A percentile compares a stretch with the other conserved stretches of the same genome.
phyloP scores from a whole-genome alignment of 257 asterid species.

The Thymus quinquecostatus region DNA sequence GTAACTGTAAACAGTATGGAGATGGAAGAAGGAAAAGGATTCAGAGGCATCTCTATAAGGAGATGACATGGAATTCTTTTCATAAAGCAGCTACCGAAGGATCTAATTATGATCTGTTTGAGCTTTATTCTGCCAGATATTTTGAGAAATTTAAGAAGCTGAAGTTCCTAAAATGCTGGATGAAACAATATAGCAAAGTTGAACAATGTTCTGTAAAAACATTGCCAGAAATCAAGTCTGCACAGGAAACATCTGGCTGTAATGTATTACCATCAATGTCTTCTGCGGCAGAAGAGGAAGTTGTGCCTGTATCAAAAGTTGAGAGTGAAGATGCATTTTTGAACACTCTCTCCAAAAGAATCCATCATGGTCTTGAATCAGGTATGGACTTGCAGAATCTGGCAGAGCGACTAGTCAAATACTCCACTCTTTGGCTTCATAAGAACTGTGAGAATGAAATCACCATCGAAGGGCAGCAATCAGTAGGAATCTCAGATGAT shows the following conservation, averaged over 20 bases:
- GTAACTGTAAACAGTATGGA: slow-evolving; percentile 42
- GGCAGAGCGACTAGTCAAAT: slow-evolving; percentile 72
- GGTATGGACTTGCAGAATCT: slow-evolving; percentile 78
- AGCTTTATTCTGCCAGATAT: slow-evolving; percentile 50
- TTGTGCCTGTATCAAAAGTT: slow-evolving; percentile 36
- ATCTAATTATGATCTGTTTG: slow-evolving; percentile 68
- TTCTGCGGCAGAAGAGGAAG: slow-evolving; percentile 49
- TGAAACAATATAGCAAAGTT: slow-evolving; percentile 62
- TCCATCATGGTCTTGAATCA: slow-evolving; percentile 71
- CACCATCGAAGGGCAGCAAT: slow-evolving; percentile 39
- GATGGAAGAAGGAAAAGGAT: slow-evolving; percentile 55
- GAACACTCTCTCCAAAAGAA: slow-evolving; percentile 49
- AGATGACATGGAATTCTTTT: slow-evolving; percentile 79
- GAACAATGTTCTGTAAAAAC: slow-evolving; percentile 35
- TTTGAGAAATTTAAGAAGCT: slow-evolving; percentile 66
- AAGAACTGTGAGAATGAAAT: slow-evolving; percentile 38
- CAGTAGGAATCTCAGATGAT: slow-evolving; percentile 32
- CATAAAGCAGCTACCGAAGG: slow-evolving; percentile 62
- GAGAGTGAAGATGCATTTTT: slow-evolving; percentile 64
- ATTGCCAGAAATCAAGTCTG: slow-evolving; percentile 39
- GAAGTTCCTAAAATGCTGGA: slow-evolving; percentile 90
- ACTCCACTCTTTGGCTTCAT: slow-evolving; percentile 55
- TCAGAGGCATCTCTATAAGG: slow-evolving; percentile 44
- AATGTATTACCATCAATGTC: slow-evolving; percentile 43
- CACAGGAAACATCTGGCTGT: slow-evolving; percentile 37